Conservation (phyloP, 192 early-diverging fungal species). For the Backusella tarrabulga region DNA sequence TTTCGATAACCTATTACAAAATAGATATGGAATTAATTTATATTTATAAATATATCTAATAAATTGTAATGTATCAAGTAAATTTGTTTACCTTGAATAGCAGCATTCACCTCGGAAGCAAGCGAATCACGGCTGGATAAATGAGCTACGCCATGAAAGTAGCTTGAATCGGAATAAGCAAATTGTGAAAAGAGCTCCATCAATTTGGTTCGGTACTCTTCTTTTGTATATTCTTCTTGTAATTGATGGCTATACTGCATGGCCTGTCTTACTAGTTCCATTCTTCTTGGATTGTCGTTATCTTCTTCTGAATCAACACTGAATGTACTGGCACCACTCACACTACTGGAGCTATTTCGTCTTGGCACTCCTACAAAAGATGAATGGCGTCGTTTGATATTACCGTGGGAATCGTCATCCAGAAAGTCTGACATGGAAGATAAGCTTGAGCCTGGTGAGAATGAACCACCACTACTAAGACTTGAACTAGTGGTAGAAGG, state of each 20-base stretch:
- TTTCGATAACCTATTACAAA: not conserved
- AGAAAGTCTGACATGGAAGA: not conserved
- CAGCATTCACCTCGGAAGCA: conserved; percentile 66
- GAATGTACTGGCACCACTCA: not conserved
- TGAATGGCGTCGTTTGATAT: not conserved
- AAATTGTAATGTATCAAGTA: not conserved
- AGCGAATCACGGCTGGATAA: conserved; percentile 55
- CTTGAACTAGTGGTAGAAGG: not conserved
- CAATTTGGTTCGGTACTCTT: conserved; percentile 10
- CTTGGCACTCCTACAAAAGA: not conserved
- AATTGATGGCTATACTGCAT: conserved; percentile 52
- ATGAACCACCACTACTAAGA: not conserved
- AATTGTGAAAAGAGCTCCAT: conserved; percentile 67
- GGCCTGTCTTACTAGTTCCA: conserved; percentile 25
- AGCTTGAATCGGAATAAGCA: conserved; percentile 60
- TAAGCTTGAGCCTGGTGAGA: not conserved
- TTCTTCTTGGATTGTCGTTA: not conserved
- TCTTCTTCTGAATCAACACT: conserved; percentile 22
- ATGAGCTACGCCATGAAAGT: conserved; percentile 44
- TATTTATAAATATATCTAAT: not conserved
- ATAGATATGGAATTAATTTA: not conserved
- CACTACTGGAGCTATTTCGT: conserved; percentile 10
- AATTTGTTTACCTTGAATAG: conserved; percentile 54
- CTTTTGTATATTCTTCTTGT: conserved; percentile 52
- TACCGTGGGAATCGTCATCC: not conserved